Evolutionary conservation across 441 rosid genomes (phyloP).

Genomic region (Croton setiger): DNA sequence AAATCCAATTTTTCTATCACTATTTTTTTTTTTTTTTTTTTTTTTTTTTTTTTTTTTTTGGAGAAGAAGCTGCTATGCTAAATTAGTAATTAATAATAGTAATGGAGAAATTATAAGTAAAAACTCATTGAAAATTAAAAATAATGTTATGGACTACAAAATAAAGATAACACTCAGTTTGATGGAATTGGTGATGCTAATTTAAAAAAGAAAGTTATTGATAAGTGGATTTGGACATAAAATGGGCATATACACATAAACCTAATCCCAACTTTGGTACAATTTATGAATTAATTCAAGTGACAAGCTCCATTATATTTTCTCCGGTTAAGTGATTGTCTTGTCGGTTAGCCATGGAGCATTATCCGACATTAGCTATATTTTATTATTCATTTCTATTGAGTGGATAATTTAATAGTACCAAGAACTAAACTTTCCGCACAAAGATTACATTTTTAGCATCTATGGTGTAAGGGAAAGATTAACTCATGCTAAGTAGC

Average conservation of each 20-base stretch:
- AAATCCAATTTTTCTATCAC: too few relatives aligned
- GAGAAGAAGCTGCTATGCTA: too few relatives aligned
- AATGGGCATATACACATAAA: slow-evolving; percentile 15
- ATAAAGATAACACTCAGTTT: too few relatives aligned
- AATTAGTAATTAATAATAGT: too few relatives aligned
- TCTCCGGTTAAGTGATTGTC: background rate
- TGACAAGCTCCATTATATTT: background rate
- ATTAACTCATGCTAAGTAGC: too few relatives aligned
- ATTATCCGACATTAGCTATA: background rate
- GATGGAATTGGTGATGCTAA: background rate
- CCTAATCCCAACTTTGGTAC: background rate
- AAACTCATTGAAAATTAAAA: too few relatives aligned
- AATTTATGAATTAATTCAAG: background rate
- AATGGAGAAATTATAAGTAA: too few relatives aligned
- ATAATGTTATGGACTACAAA: too few relatives aligned
- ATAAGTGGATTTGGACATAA: slow-evolving; percentile 31
- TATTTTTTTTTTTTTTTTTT: too few relatives aligned
- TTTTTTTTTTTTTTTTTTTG: too few relatives aligned
- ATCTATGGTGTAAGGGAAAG: too few relatives aligned
- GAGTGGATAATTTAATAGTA: background rate
- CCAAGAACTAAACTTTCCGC: background rate
- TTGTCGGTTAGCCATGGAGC: background rate
- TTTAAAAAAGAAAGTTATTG: background rate
- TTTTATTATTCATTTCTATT: background rate
- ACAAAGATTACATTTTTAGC: too few relatives aligned